Evolutionary conservation across 305 asterid species (phyloP).

Genomic region (Fraxinus sp.): DNA sequence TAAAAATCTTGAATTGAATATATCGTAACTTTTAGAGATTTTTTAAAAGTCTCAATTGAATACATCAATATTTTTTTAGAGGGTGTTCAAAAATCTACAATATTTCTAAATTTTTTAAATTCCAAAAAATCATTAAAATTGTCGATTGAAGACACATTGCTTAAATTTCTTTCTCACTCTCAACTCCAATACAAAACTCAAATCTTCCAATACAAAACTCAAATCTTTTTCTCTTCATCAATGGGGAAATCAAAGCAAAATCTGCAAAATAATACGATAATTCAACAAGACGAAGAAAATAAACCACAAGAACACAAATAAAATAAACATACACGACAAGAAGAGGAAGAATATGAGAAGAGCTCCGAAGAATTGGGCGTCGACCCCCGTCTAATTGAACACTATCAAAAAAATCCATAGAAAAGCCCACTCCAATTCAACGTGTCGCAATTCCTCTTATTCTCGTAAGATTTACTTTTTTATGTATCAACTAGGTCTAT

Average conservation of each 20-base stretch:
- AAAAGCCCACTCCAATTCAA: conserved; percentile 80
- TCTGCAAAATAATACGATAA: conserved; percentile 13
- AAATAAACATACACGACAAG: conserved; percentile 22
- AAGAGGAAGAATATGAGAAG: conserved; percentile 44
- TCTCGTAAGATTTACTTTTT: conserved; percentile 37
- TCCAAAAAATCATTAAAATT: too few species aligned
- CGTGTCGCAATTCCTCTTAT: conserved; percentile 75
- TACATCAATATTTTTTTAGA: too few species aligned
- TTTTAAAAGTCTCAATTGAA: too few species aligned
- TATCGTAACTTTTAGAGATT: too few species aligned
- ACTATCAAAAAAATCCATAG: conserved; percentile 55
- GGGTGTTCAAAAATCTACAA: too few species aligned
- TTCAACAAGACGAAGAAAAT: conserved; percentile 6
- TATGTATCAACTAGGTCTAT: conserved; percentile 4
- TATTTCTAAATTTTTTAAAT: too few species aligned
- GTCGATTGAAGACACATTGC: too few species aligned
- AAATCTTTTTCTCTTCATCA: background rate
- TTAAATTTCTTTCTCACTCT: too few species aligned
- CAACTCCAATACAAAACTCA: background rate
- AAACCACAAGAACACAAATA: conserved; percentile 1
- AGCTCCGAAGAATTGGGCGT: conserved; percentile 74
- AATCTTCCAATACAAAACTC: background rate
- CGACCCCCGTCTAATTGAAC: conserved; percentile 73
- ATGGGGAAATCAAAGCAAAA: conserved; percentile 36
- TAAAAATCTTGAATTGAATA: too few species aligned